Evolutionary conservation across 805 yeast species (phyloP).

Genomic region (Saturnispora silvae): DNA sequence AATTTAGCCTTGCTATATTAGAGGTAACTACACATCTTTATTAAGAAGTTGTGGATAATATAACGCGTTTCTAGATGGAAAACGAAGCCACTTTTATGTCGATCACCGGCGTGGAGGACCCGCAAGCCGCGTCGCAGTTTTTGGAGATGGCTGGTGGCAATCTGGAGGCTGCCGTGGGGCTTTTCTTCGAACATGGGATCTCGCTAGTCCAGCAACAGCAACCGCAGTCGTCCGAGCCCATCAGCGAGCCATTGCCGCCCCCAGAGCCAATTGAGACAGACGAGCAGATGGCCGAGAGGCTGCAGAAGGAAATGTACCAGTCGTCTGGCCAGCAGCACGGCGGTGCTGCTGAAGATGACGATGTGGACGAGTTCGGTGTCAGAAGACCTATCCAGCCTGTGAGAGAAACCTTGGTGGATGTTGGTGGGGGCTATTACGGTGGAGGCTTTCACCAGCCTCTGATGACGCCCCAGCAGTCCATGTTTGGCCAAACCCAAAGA

Average conservation of each 20-base stretch:
- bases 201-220: conserved; percentile 18
- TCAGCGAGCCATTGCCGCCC: too few relatives aligned
- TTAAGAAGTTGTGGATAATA: too few relatives aligned
- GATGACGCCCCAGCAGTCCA: conserved; percentile 26
- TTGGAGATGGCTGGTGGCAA: conserved; percentile 69
- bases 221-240: not conserved
- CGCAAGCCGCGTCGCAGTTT: conserved; percentile 60
- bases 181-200: conserved; percentile 63
- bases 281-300: conserved; percentile 47
- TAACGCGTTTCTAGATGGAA: too few relatives aligned
- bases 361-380: conserved; percentile 33
- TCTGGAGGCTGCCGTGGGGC: conserved; percentile 73
- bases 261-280: conserved; percentile 23
- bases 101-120: conserved; percentile 66
- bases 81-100: conserved; percentile 58
- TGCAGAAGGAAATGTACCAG: conserved; percentile 55
- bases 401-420: conserved; percentile 46
- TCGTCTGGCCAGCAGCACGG: conserved; percentile 19
- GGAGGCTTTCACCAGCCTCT: not conserved
- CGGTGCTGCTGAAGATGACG: not conserved
- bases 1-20: too few relatives aligned
- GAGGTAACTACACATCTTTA: too few relatives aligned
- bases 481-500: conserved; percentile 37
- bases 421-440: not conserved
- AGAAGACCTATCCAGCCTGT: conserved; percentile 71